Conservation (phyloP, 441 rosid genomes). For the Syzygium malaccense region DNA sequence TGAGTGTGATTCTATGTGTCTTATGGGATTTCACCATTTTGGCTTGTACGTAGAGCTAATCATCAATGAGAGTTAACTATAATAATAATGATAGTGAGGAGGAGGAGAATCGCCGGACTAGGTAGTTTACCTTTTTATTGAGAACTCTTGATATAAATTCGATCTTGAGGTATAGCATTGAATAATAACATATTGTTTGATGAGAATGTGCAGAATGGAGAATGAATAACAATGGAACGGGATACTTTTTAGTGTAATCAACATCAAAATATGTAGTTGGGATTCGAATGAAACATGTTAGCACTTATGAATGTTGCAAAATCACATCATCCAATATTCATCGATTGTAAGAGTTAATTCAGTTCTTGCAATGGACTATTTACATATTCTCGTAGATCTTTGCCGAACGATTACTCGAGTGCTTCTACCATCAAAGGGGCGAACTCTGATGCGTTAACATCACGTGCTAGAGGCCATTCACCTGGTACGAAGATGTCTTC, state of each 20-base stretch:
- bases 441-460: neutral
- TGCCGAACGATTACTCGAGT: neutral
- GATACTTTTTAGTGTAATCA: too few species aligned
- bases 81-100: too few species aligned
- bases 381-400: too few species aligned
- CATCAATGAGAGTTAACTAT: neutral
- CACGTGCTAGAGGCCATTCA: neutral
- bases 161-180: neutral
- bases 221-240: neutral
- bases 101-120: too few species aligned
- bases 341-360: neutral
- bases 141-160: neutral
- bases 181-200: neutral
- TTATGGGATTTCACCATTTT: neutral
- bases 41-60: too few species aligned
- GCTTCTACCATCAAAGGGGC: too few species aligned
- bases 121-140: too few species aligned
- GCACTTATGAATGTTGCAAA: neutral
- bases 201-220: neutral
- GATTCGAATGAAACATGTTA: neutral
- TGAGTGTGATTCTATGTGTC: neutral
- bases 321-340: neutral
- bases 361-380: neutral
- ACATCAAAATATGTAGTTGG: neutral
- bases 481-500: neutral